Evolutionary conservation across 345 rosid genomes (phyloP).

Genomic region (Aurinia saxatilis): DNA sequence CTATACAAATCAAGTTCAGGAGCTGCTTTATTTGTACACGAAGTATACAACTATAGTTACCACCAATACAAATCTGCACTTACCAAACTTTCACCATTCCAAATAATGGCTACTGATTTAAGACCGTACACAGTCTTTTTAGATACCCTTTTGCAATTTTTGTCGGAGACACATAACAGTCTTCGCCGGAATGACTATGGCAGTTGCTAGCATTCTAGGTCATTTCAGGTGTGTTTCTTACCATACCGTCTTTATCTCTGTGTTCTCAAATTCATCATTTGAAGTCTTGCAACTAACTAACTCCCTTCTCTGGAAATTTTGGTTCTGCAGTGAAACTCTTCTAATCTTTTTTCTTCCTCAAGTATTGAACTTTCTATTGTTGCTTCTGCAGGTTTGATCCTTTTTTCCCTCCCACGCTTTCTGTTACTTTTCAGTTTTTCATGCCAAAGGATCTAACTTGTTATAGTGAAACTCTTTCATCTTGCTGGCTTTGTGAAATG

Average conservation of each 20-base stretch:
- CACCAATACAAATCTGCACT: no score
- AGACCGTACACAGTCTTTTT: no score
- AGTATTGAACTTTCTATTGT: constrained; percentile 82
- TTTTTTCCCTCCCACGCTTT: constrained; percentile 10
- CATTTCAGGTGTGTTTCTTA: constrained; percentile 64
- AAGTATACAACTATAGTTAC: no score
- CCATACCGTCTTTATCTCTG: neutral
- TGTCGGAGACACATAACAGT: constrained; percentile 97
- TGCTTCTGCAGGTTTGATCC: constrained; percentile 81
- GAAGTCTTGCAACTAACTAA: constrained; percentile 10
- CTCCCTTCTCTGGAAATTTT: constrained; percentile 4
- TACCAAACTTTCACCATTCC: no score
- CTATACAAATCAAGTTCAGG: no score
- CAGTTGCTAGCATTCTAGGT: constrained; percentile 86
- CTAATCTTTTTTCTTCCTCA: constrained; percentile 88
- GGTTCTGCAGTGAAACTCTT: constrained; percentile 71
- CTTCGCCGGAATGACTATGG: constrained; percentile 98
- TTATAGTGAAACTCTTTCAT: constrained; percentile 33
- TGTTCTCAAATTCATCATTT: no score
- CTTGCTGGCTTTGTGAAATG: constrained; percentile 76
- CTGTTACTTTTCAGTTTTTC: neutral
- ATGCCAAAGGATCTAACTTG: constrained; percentile 23
- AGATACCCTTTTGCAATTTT: constrained; percentile 98
- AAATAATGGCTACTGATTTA: no score
- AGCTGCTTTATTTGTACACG: no score